These are phyloP conservation scores for Scheffersomyces stipitis DNA, from an alignment of 805 yeast species.

Conservation along the genomic window DNA sequence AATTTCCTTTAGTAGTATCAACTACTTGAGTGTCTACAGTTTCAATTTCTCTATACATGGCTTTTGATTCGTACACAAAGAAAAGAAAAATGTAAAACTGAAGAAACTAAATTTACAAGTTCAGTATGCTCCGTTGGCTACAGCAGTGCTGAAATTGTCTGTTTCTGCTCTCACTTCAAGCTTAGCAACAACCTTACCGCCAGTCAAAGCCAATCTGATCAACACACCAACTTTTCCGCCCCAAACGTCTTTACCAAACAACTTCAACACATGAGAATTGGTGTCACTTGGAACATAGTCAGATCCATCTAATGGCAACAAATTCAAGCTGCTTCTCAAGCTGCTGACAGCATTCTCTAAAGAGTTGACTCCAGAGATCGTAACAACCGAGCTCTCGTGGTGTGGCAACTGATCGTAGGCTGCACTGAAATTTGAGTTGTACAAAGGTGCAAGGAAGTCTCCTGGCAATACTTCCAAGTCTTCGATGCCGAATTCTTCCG, in stretches of 20 bases:
- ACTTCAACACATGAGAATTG: constrained; percentile 69
- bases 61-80: too few relatives aligned
- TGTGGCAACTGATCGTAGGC: constrained; percentile 70
- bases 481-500: constrained; percentile 91
- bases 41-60: too few relatives aligned
- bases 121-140: constrained; percentile 50
- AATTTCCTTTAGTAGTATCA: too few relatives aligned
- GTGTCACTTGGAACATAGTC: constrained; percentile 58
- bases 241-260: constrained; percentile 75
- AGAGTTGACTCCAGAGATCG: constrained; percentile 46
- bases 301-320: constrained; percentile 68
- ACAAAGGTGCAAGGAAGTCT: constrained; percentile 77
- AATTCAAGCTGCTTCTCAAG: constrained; percentile 49
- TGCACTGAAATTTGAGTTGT: constrained; percentile 70
- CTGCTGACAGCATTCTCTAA: constrained; percentile 47
- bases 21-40: too few relatives aligned
- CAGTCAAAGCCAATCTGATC: constrained; percentile 50
- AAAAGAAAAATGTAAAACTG: too few relatives aligned
- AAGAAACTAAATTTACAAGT: too few relatives aligned
- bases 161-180: constrained; percentile 52
- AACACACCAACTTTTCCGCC: constrained; percentile 55
- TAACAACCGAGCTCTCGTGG: constrained; percentile 65
- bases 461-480: constrained; percentile 73
- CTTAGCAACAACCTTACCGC: constrained; percentile 61
- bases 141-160: constrained; percentile 46